Evolutionary conservation across 1,139 yeast genomes (phyloP).

Genomic region (Petasospora fabianii): DNA sequence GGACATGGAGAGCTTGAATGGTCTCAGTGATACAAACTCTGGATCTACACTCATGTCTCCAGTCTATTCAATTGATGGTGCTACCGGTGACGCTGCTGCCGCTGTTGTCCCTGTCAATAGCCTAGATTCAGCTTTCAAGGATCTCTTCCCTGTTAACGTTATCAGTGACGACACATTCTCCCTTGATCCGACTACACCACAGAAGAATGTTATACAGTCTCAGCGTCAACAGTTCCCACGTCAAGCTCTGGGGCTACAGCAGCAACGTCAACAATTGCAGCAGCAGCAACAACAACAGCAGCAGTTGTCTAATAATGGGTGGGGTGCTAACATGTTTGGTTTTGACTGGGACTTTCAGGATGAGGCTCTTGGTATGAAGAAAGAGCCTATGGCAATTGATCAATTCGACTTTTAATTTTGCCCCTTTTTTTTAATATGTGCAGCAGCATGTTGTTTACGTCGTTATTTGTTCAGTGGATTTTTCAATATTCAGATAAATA

Average conservation of each 20-base stretch:
- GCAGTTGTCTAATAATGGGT: neutral
- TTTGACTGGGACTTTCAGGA: conserved; percentile 14
- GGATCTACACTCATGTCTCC: conserved; percentile 21
- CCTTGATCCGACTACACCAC: no score
- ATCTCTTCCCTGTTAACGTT: conserved; percentile 6
- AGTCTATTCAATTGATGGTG: conserved; percentile 16
- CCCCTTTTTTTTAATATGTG: no score
- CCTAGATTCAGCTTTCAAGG: conserved; percentile 9
- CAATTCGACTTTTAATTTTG: neutral
- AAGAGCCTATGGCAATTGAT: conserved; percentile 6
- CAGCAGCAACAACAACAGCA: no score
- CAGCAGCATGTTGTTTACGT: no score
- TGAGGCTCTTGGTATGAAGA: conserved; percentile 8
- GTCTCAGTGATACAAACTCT: conserved; percentile 17
- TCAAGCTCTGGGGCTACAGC: no score
- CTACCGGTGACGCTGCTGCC: no score
- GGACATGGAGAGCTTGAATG: conserved; percentile 14
- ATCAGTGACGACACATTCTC: conserved; percentile 2
- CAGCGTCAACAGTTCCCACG: no score
- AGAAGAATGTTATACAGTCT: no score
- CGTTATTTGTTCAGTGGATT: no score
- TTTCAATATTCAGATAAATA: no score
- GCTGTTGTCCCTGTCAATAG: conserved; percentile 1
- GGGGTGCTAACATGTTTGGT: conserved; percentile 7
- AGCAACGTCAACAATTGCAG: no score